Evolutionary conservation across 2,329 filamentous ascomycete genomes (phyloP).

Genomic region (Hymenoscyphus infarciens): DNA sequence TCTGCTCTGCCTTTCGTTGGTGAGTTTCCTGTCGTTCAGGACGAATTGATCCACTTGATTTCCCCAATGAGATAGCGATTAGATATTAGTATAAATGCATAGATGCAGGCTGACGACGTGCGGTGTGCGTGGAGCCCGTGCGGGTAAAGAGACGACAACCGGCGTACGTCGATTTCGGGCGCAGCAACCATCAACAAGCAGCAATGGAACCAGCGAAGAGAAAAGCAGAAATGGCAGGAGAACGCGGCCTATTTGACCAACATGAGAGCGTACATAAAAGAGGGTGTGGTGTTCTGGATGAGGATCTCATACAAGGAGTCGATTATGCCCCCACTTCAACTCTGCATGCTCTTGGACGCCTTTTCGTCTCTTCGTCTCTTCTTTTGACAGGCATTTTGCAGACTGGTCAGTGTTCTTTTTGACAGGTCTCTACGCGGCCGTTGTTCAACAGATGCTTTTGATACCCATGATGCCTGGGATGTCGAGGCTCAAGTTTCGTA

Average conservation of each 20-base stretch:
- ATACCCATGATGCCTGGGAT: neutral
- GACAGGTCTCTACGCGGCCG: neutral
- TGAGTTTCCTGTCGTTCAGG: neutral
- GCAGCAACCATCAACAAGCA: neutral
- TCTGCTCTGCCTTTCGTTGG: neutral
- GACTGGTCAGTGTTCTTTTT: too few relatives aligned
- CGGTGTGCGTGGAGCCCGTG: neutral
- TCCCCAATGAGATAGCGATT: neutral
- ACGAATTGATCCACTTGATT: neutral
- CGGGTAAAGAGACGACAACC: neutral
- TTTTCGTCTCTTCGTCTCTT: conserved; percentile 1
- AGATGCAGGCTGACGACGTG: neutral
- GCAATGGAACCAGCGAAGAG: neutral
- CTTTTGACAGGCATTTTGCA: neutral
- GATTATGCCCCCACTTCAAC: neutral
- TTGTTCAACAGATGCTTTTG: conserved; percentile 12
- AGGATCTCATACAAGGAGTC: neutral
- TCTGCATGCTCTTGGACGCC: neutral
- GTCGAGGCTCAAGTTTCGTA: conserved; percentile 5
- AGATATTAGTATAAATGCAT: neutral
- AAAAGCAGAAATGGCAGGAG: neutral
- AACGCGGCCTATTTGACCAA: neutral
- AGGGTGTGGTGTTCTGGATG: neutral
- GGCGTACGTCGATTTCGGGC: neutral
- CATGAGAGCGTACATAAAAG: neutral